Base-by-base conservation (phyloP, 192 early-diverging fungal genomes). In the Rhizophagus clarus region DNA sequence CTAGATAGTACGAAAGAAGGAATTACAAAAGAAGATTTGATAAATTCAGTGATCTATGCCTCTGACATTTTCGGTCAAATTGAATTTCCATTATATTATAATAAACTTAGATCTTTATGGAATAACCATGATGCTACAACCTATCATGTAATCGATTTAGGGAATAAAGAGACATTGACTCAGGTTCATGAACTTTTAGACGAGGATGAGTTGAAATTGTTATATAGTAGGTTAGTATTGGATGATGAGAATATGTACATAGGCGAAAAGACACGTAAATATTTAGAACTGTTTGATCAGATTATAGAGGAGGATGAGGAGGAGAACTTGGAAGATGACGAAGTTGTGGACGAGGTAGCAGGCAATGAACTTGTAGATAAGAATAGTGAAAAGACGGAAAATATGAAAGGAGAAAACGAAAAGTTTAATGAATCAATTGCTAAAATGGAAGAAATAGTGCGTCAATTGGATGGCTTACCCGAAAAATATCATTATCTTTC, bases 201-300 rank as follows among this genome's bases (percentile, higher is more conserved):
- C 37, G 66, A 67, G 15, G 29, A 67, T 17, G 29, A 67, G 29
- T 67, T 67, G 66, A 67, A 32, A 67, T 67, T 67, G 32, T 67
- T 67, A 67, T 20, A 31, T 67, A 15, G 17, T 17, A 67, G 4
- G 29, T 67, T 67, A 67, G 4, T 31, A 31, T 67, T 67, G 14
- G 29, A 67, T 28, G 66, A 67, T 67, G 29, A 67, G 29, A 67
- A 67, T 17, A 67, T 31, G 29, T 67, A 20, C 29, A 67, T 31
- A 31, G 29, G 14, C 15, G 24, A 17, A 67, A 32, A 67, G 29
- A 4, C 66, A 0, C 29, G 3, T 67, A 67, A 67, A 32, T 66
- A 66, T 32, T 31, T 67, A 67, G 29, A 28, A 14, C 66, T 67
- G 66, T 67, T 67, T 67, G 66, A 67, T 67, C 66, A 37, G 29